Percentiles rank a stretch among this genome's conserved stretches.
Conservation (phyloP, 371 early-diverging fungal genomes). For the Mucor ambiguus region DNA sequence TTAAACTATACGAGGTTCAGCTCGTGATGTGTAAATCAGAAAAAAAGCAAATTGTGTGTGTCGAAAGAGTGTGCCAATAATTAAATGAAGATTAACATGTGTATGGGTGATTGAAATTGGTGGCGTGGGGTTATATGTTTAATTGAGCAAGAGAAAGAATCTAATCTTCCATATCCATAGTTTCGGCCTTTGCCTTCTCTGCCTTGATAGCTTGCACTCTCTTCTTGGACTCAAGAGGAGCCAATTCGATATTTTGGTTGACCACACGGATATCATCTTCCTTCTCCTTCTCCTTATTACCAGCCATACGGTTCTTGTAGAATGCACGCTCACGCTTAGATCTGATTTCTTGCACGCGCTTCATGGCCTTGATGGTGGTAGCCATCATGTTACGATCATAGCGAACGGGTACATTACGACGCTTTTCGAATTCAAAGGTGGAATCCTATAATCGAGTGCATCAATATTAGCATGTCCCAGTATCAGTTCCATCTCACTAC, state of each 20-base stretch:
- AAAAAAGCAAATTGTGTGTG: background rate
- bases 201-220: constrained; percentile 63
- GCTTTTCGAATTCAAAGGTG: constrained; percentile 97
- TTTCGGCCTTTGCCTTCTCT: constrained; percentile 50
- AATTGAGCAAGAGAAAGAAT: background rate
- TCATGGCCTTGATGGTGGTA: constrained; percentile 96
- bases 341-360: constrained; percentile 94
- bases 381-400: constrained; percentile 96
- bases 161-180: constrained; percentile 68
- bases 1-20: background rate
- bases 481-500: constrained; percentile 20
- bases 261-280: constrained; percentile 76
- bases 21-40: background rate
- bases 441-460: constrained; percentile 67
- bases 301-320: constrained; percentile 85
- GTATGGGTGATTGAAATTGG: background rate
- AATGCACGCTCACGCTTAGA: constrained; percentile 90
- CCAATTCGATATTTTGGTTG: constrained; percentile 86
- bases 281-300: constrained; percentile 78
- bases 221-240: constrained; percentile 67
- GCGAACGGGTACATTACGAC: constrained; percentile 95
- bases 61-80: background rate
- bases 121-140: background rate
- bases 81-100: background rate
- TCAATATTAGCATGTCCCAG: background rate